Percentiles rank a stretch among this genome's conserved stretches.
Evolutionary conservation across 2,329 filamentous ascomycete species (phyloP).

Genomic region (Beauveria sp.): DNA sequence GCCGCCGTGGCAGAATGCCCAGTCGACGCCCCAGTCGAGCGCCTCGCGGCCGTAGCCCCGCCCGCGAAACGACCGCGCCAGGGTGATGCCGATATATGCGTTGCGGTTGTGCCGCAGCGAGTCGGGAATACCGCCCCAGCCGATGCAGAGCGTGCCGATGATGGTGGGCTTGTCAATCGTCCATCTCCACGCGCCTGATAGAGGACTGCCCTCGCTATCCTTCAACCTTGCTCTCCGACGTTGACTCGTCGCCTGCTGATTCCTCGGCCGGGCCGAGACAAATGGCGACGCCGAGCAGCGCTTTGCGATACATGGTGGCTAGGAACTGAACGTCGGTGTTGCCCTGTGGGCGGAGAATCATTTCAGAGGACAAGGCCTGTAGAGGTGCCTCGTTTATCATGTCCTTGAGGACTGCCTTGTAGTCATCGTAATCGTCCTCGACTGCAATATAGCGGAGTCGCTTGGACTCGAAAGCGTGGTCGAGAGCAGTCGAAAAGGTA

Average conservation of each 20-base stretch:
- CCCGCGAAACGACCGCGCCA: constrained; percentile 1
- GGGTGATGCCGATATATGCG: constrained; percentile 10
- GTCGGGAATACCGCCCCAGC: constrained; percentile 10
- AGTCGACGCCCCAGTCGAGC: constrained; percentile 12
- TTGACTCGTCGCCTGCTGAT: not conserved
- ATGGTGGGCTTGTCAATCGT: constrained; percentile 13
- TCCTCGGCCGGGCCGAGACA: constrained; percentile 14
- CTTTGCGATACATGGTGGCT: constrained; percentile 10
- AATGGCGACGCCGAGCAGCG: constrained; percentile 17
- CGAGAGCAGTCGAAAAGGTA: constrained; percentile 3
- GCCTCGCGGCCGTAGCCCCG: constrained; percentile 11
- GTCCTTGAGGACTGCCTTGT: constrained; percentile 12
- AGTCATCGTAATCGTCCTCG: constrained; percentile 13
- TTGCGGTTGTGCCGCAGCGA: constrained; percentile 11
- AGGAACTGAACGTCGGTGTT: constrained; percentile 13
- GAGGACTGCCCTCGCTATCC: too few relatives aligned
- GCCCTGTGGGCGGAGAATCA: constrained; percentile 9
- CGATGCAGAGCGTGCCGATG: constrained; percentile 15
- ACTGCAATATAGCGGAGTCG: constrained; percentile 16
- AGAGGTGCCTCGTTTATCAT: constrained; percentile 14
- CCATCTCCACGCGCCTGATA: too few relatives aligned
- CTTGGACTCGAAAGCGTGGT: constrained; percentile 14
- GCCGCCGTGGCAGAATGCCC: constrained; percentile 9
- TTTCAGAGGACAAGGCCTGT: constrained; percentile 12
- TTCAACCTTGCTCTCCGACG: not conserved